Evolutionary conservation across 257 asterid species (phyloP).

Genomic region (Solanum habrochaites): DNA sequence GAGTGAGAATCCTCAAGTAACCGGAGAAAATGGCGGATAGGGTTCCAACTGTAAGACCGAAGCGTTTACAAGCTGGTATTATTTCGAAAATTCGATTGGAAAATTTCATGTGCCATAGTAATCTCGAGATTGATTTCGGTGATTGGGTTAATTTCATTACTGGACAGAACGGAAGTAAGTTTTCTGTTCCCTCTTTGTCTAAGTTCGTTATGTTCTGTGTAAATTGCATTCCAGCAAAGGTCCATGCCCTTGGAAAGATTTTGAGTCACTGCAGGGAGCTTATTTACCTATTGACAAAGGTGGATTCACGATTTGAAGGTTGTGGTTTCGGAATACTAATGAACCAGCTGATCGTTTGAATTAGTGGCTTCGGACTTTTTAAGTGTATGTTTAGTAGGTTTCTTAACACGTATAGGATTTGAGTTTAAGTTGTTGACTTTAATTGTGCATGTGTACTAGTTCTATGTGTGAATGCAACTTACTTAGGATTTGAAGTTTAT

Average conservation of each 20-base stretch:
- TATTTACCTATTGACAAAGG: background rate
- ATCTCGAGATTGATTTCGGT: conserved; percentile 72
- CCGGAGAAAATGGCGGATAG: conserved; percentile 6
- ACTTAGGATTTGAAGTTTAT: background rate
- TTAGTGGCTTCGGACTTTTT: background rate
- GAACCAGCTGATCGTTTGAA: background rate
- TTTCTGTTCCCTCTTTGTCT: background rate
- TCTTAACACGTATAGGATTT: background rate
- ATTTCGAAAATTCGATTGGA: conserved; percentile 66
- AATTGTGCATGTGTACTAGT: background rate
- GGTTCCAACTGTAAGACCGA: conserved; percentile 23
- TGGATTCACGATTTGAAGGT: background rate
- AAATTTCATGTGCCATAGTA: conserved; percentile 91
- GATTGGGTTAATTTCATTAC: conserved; percentile 78
- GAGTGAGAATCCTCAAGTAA: background rate
- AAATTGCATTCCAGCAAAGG: background rate
- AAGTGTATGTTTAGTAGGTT: background rate
- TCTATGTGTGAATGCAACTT: background rate
- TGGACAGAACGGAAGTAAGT: conserved; percentile 94
- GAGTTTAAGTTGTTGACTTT: background rate
- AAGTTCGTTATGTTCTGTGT: background rate
- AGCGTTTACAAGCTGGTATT: conserved; percentile 51
- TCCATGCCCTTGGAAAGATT: background rate
- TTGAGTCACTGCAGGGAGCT: background rate
- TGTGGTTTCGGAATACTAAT: background rate